phyloP scores from a whole-genome alignment of 1,284 basidiomycete species.

The Porogramme epimiltina region DNA sequence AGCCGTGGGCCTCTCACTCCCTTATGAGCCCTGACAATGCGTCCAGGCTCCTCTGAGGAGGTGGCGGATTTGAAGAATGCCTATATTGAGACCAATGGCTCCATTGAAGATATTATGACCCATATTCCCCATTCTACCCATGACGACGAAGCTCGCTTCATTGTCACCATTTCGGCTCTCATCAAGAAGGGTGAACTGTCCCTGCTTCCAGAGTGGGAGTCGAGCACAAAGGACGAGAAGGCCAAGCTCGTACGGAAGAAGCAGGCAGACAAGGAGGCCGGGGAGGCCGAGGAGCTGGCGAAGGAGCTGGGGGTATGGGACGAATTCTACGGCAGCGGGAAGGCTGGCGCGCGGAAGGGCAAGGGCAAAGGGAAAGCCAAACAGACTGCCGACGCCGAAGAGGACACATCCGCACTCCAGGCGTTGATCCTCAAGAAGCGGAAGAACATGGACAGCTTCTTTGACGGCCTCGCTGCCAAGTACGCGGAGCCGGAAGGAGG shows the following conservation, averaged over 20 bases:
- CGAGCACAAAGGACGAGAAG: conserved; percentile 76
- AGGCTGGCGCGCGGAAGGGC: conserved; percentile 61
- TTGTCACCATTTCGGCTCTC: conserved; percentile 67
- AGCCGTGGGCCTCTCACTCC: not conserved
- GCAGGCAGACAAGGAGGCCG: conserved; percentile 76
- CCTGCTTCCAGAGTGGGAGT: conserved; percentile 66
- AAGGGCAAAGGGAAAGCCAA: conserved; percentile 59
- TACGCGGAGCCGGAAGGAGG: conserved; percentile 56
- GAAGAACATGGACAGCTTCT: conserved; percentile 70
- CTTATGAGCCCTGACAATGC: not conserved
- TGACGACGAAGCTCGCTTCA: conserved; percentile 84
- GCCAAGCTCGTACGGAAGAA: conserved; percentile 73
- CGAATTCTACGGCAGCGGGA: conserved; percentile 88
- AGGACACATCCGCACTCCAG: conserved; percentile 72
- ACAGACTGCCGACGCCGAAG: conserved; percentile 47
- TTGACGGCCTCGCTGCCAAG: conserved; percentile 82
- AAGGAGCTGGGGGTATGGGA: conserved; percentile 94
- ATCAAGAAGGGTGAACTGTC: conserved; percentile 67
- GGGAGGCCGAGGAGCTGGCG: conserved; percentile 84
- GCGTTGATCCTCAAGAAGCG: conserved; percentile 83
- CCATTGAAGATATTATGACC: conserved; percentile 78
- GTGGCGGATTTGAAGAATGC: conserved; percentile 74
- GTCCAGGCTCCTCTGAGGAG: conserved; percentile 84
- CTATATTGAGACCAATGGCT: conserved; percentile 69
- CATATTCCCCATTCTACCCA: conserved; percentile 83